Percentiles rank a stretch among this genome's conserved stretches.
Conservation (phyloP, 2,329 filamentous ascomycete genomes). For the Epichloe sylvatica region DNA sequence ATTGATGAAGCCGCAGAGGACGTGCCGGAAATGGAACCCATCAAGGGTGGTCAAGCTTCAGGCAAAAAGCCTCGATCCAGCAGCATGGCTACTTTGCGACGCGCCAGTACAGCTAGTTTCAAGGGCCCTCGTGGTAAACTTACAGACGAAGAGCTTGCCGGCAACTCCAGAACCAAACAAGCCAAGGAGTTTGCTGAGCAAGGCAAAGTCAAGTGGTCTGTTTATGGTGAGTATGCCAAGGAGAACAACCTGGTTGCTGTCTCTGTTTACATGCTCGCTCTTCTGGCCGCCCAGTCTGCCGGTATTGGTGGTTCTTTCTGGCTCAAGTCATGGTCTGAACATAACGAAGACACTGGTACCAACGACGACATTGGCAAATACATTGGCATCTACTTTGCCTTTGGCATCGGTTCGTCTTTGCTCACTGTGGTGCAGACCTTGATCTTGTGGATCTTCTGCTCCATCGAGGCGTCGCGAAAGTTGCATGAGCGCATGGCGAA, state of each 20-base stretch:
- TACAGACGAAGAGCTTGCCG: conserved; percentile 66
- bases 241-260: conserved; percentile 85
- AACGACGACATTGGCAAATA: conserved; percentile 78
- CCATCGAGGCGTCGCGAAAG: conserved; percentile 94
- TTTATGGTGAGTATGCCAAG: conserved; percentile 89
- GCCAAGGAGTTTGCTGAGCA: conserved; percentile 81
- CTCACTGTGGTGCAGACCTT: conserved; percentile 85
- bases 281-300: conserved; percentile 67
- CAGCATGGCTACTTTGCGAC: conserved; percentile 69
- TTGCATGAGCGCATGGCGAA: conserved; percentile 95
- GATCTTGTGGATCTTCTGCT: conserved; percentile 98
- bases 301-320: conserved; percentile 78
- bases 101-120: conserved; percentile 86
- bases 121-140: conserved; percentile 72
- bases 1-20: conserved; percentile 68
- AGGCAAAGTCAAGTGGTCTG: conserved; percentile 91
- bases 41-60: conserved; percentile 40
- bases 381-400: conserved; percentile 88
- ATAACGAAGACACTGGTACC: conserved; percentile 50
- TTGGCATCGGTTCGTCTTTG: conserved; percentile 74
- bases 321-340: conserved; percentile 86
- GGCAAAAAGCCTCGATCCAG: conserved; percentile 44
- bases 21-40: conserved; percentile 61
- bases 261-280: conserved; percentile 58
- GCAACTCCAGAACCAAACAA: conserved; percentile 64